Evolutionary conservation across 805 yeast species (phyloP), one percentile per base, ranked within the genome.

Genomic region (Candida germanica): DNA sequence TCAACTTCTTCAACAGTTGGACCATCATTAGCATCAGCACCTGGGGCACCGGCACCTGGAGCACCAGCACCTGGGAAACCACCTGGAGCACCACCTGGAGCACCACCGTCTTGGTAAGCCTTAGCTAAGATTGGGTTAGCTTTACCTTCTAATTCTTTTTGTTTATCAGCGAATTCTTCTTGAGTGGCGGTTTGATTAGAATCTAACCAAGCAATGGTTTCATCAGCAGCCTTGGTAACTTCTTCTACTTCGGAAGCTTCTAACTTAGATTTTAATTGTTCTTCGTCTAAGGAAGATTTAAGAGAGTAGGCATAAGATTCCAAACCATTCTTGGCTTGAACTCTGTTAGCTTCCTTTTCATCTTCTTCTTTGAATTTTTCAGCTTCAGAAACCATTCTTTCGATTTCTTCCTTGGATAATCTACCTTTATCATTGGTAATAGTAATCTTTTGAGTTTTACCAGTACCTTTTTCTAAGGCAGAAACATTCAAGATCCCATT

Each of bases 351-450:
- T 78, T 89, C 96, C 73, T 80, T 77, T 69, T 88, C 97, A 69
- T 89, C 96, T 69, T 89, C 95, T 53, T 86, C 96, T 77, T 86
- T 88, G 80, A 72, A 89, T 76, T 88, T 89, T 76, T 91, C 97
- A 57, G 97, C 98, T 69, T 91, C 97, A 48, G 86, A 71, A 47
- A 91, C 96, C 98, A 89, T 89, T 71, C 89, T 84, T 75, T 91
- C 97, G 56, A 89, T 89, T 62, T 89, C 97, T 66, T 89, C 96
- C 80, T 88, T 86, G 48, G 96, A 87, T 61, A 89, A 78, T 79
- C 97, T 88, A 71, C 98, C 98, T 77, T 89, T 91, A 69, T 89
- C 97, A 75, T 89, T 91, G 70, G 97, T 89, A 70, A 89, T 91
- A 65, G 97, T 89, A 62, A 89, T 91, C 82, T 91, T 83, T 75